A percentile compares a stretch with the other conserved stretches of the same genome.
These are phyloP conservation scores for Rhizophagus prolifer DNA, from an alignment of 192 early-diverging fungal species.

Conservation along the genomic window DNA sequence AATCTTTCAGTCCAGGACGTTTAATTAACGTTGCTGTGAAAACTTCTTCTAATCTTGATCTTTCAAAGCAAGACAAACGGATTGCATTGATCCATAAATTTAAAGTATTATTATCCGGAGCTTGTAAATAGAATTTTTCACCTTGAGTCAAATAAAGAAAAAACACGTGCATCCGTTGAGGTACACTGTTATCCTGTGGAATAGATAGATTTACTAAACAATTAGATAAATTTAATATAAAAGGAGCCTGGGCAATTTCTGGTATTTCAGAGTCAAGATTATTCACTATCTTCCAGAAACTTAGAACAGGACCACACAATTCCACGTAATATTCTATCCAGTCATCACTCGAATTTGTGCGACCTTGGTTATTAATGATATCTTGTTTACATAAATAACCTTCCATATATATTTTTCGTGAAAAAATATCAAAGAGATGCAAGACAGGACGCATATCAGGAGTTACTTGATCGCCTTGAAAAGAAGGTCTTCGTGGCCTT, in stretches of 20 bases:
- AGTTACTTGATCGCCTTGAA: slow-evolving; percentile 16
- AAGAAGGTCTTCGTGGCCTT: slow-evolving; percentile 6
- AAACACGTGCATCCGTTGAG: slow-evolving; percentile 69
- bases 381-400: slow-evolving; percentile 76
- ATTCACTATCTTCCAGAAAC: slow-evolving; percentile 55
- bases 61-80: slow-evolving; percentile 74
- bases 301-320: slow-evolving; percentile 65
- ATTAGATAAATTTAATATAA: slow-evolving; percentile 77
- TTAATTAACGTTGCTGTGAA: slow-evolving; percentile 62
- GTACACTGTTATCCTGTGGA: slow-evolving; percentile 52
- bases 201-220: slow-evolving; percentile 60
- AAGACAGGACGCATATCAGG: slow-evolving; percentile 38
- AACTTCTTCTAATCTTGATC: slow-evolving; percentile 70
- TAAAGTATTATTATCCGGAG: slow-evolving; percentile 52
- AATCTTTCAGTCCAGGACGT: slow-evolving; percentile 44
- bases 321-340: slow-evolving; percentile 78
- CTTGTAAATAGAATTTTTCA: slow-evolving; percentile 44
- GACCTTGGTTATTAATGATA: slow-evolving; percentile 59
- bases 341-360: slow-evolving; percentile 55
- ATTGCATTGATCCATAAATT: slow-evolving; percentile 71
- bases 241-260: slow-evolving; percentile 38
- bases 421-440: slow-evolving; percentile 62
- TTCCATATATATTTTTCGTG: slow-evolving; percentile 66
- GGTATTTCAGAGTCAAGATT: slow-evolving; percentile 7
- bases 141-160: slow-evolving; percentile 47